Evolutionary conservation across 75 land plant genomes (phyloP).

Genomic region (Pseudotsuga menziesii): DNA sequence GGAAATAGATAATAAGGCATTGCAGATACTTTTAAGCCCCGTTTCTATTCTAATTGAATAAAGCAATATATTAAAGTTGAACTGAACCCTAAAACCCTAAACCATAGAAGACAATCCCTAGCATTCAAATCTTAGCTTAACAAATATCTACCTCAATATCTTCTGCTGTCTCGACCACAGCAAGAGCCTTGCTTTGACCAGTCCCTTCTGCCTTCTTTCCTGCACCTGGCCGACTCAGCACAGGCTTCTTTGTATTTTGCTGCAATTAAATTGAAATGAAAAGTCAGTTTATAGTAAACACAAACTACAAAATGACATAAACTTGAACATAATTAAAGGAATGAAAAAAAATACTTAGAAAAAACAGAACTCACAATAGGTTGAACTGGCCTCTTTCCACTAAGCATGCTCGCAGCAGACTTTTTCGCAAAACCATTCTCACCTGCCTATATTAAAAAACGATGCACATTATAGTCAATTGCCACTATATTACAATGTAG

Average conservation of each 20-base stretch:
- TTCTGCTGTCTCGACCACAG: slow-evolving; percentile 35
- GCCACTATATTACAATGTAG: too few species aligned
- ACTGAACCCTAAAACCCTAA: neutral
- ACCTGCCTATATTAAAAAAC: slow-evolving; percentile 24
- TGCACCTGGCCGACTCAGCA: slow-evolving; percentile 27
- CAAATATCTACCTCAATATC: slow-evolving; percentile 69
- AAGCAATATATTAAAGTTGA: neutral
- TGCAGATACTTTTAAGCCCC: neutral
- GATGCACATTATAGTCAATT: too few species aligned
- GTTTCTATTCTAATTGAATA: neutral
- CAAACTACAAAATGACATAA: neutral
- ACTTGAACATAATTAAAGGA: neutral
- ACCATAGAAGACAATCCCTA: neutral
- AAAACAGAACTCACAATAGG: slow-evolving; percentile 37
- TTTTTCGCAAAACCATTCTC: slow-evolving; percentile 49
- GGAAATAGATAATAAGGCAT: neutral
- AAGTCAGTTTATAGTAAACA: neutral
- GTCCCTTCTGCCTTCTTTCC: slow-evolving; percentile 57
- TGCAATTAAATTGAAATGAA: slow-evolving; percentile 18
- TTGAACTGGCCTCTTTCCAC: slow-evolving; percentile 70
- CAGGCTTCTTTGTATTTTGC: slow-evolving; percentile 55
- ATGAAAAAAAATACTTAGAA: neutral
- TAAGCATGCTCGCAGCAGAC: slow-evolving; percentile 97
- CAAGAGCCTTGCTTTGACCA: slow-evolving; percentile 36
- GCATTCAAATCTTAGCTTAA: neutral